phyloP scores from a whole-genome alignment of 257 asterid genomes.

The Nicotiana tabacum region DNA sequence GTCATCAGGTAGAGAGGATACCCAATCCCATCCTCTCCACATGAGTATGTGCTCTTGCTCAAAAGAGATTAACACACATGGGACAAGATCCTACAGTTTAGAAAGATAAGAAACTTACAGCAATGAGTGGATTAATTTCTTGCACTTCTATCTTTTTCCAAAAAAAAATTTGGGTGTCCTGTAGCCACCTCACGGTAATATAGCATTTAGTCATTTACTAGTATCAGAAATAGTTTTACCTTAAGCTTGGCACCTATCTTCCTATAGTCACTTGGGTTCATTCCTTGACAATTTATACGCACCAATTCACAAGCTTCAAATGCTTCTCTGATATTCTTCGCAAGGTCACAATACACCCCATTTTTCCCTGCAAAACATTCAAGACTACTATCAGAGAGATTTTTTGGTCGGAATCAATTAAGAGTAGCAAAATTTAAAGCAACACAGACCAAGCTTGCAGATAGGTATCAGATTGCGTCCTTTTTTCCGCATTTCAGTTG shows the following conservation, averaged over 20 bases:
- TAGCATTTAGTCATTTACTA: slow-evolving; percentile 1
- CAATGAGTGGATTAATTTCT: slow-evolving; percentile 4
- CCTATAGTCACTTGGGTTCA: slow-evolving; percentile 75
- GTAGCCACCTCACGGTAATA: not conserved
- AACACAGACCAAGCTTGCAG: slow-evolving; percentile 72
- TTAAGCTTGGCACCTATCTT: slow-evolving; percentile 92
- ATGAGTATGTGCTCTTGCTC: slow-evolving; percentile 77
- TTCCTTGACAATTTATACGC: slow-evolving; percentile 78
- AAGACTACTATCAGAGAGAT: slow-evolving; percentile 16
- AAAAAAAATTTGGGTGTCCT: not conserved
- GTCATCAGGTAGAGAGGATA: slow-evolving; percentile 40
- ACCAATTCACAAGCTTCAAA: slow-evolving; percentile 92
- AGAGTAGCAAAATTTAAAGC: not conserved
- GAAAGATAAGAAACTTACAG: not conserved
- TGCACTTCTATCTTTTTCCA: slow-evolving; percentile 3
- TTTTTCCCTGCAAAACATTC: slow-evolving; percentile 67
- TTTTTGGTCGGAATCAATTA: not conserved
- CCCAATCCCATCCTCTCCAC: slow-evolving; percentile 89
- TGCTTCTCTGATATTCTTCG: slow-evolving; percentile 71
- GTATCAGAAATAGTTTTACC: slow-evolving; percentile 33
- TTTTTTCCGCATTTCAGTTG: slow-evolving; percentile 66
- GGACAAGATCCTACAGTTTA: slow-evolving; percentile 80
- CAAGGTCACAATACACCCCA: slow-evolving; percentile 75
- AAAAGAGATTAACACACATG: slow-evolving; percentile 83
- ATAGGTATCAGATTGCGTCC: slow-evolving; percentile 67